Conservation (phyloP, 148 eudicot species). For the Rhododendron molle region DNA sequence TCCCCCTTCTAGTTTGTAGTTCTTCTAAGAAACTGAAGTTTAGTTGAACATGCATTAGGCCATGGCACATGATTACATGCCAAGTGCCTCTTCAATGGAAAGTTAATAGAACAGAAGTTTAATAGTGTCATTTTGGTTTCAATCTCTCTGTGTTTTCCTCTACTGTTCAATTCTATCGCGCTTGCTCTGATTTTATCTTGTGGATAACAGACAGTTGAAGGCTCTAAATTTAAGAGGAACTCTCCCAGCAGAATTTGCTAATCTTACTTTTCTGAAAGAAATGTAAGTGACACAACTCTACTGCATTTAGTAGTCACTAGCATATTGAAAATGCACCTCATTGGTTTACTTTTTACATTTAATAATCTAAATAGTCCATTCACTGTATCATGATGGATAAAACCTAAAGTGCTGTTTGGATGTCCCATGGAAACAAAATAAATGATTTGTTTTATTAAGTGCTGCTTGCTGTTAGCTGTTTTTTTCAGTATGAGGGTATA, state of each 20-base stretch:
- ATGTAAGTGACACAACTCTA: slow-evolving; percentile 40
- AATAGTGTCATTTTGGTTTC: not conserved
- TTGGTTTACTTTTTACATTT: not conserved
- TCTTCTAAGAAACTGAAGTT: not conserved
- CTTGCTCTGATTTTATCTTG: not conserved
- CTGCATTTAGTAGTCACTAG: not conserved
- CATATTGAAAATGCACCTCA: not conserved
- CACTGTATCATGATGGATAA: not conserved
- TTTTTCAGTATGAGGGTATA: not conserved
- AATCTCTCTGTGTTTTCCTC: not conserved
- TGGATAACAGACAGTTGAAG: slow-evolving; percentile 50
- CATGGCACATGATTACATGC: not conserved
- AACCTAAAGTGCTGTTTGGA: not conserved
- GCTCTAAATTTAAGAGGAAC: slow-evolving; percentile 70
- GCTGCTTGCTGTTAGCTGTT: not conserved
- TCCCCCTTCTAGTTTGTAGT: not conserved
- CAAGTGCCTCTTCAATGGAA: not conserved
- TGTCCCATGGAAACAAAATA: not conserved
- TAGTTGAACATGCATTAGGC: not conserved
- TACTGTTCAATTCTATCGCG: not conserved
- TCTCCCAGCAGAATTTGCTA: slow-evolving; percentile 56
- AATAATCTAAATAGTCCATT: not conserved
- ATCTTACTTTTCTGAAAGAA: slow-evolving; percentile 44
- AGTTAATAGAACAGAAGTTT: not conserved
- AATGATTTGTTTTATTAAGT: not conserved